Evolutionary conservation across 352 stramenopile genomes (phyloP).

Genomic region (Phytophthora sp.): DNA sequence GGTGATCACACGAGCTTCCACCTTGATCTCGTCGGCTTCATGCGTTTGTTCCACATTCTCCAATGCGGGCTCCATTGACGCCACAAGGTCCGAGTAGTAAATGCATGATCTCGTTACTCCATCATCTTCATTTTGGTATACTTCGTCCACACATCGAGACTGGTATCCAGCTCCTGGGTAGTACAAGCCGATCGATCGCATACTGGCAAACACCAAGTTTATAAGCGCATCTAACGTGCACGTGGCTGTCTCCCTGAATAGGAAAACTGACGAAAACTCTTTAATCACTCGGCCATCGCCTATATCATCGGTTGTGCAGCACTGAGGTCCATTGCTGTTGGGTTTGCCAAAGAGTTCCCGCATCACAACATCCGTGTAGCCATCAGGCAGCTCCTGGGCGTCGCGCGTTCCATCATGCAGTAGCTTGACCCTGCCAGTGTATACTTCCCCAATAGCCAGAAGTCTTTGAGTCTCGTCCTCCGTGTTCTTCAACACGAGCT

Average conservation of each 20-base stretch:
- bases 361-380: conserved; percentile 32
- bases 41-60: conserved; percentile 37
- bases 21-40: conserved; percentile 44
- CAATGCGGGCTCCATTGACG: conserved; percentile 42
- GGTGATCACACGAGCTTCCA: conserved; percentile 69
- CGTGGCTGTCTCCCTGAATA: conserved; percentile 51
- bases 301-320: conserved; percentile 25
- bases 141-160: conserved; percentile 42
- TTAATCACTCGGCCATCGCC: conserved; percentile 66
- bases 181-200: conserved; percentile 63
- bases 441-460: conserved; percentile 33
- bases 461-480: conserved; percentile 43
- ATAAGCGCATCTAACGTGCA: conserved; percentile 52
- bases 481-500: conserved; percentile 62
- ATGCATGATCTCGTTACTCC: conserved; percentile 42
- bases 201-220: conserved; percentile 49
- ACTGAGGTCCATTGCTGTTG: conserved; percentile 7
- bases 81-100: conserved; percentile 55
- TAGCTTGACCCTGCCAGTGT: conserved; percentile 48
- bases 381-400: conserved; percentile 36
- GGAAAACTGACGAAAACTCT: conserved; percentile 69
- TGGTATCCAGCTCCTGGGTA: conserved; percentile 53
- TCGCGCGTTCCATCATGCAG: conserved; percentile 59
- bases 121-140: conserved; percentile 32
- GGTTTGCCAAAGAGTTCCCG: conserved; percentile 38